phyloP scores from a whole-genome alignment of 2,329 filamentous ascomycete species.

The Trichoderma sp. region DNA sequence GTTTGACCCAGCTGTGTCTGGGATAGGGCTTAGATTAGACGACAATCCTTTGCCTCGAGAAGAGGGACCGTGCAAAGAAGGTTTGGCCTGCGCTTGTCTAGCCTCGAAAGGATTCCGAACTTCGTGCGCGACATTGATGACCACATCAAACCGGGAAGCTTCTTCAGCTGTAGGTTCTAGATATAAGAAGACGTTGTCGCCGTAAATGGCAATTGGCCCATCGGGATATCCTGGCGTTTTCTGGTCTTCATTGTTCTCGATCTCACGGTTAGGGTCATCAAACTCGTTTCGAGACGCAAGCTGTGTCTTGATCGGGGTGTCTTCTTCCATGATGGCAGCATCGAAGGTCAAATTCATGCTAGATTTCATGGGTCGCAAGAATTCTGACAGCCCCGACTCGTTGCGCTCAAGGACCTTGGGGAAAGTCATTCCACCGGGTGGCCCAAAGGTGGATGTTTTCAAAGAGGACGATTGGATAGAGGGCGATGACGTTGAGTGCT shows the following conservation, averaged over 20 bases:
- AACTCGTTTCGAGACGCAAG: slow-evolving; percentile 58
- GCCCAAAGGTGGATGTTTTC: slow-evolving; percentile 61
- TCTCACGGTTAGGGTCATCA: slow-evolving; percentile 61
- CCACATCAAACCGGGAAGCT: slow-evolving; percentile 75
- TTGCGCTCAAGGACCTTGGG: slow-evolving; percentile 62
- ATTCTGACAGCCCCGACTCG: slow-evolving; percentile 60
- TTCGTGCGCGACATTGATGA: slow-evolving; percentile 83
- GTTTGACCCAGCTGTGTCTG: slow-evolving; percentile 59
- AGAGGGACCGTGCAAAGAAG: slow-evolving; percentile 15
- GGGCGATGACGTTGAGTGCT: slow-evolving; percentile 68
- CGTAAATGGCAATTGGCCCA: slow-evolving; percentile 80
- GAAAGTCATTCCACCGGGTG: slow-evolving; percentile 64
- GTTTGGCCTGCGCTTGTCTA: slow-evolving; percentile 31
- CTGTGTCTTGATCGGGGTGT: slow-evolving; percentile 61
- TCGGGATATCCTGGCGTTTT: slow-evolving; percentile 82
- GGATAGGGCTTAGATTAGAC: slow-evolving; percentile 40
- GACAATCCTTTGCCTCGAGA: slow-evolving; percentile 11
- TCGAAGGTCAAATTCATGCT: slow-evolving; percentile 42
- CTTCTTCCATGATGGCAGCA: slow-evolving; percentile 54
- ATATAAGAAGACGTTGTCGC: slow-evolving; percentile 75
- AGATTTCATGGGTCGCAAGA: slow-evolving; percentile 55
- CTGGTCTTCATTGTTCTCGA: slow-evolving; percentile 74
- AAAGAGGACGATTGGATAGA: slow-evolving; percentile 64
- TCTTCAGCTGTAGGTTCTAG: slow-evolving; percentile 78
- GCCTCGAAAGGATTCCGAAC: slow-evolving; percentile 72